Evolutionary conservation across 768 basidiomycete genomes (phyloP).

Genomic region (Mycena crocata): DNA sequence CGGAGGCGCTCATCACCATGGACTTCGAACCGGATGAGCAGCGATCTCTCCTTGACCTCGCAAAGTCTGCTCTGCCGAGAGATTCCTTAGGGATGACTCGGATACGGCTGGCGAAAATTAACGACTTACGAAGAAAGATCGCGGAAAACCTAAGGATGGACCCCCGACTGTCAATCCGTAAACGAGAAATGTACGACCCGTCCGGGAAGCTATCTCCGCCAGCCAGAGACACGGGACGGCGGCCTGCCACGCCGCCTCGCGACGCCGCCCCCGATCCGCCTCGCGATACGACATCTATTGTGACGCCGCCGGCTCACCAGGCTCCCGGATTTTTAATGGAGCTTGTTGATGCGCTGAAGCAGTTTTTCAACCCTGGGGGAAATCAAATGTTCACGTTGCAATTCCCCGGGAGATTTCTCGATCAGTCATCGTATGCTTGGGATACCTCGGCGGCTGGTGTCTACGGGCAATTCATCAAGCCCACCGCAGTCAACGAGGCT

Average conservation of each 20-base stretch:
- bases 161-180: too few species aligned
- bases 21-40: background rate
- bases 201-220: background rate
- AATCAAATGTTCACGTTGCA: conserved; percentile 43
- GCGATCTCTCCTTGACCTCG: background rate
- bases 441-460: conserved; percentile 38
- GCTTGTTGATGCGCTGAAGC: conserved; percentile 4
- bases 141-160: too few species aligned
- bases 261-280: background rate
- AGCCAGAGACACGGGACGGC: too few species aligned
- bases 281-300: background rate
- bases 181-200: too few species aligned
- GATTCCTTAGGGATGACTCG: too few species aligned
- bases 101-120: too few species aligned
- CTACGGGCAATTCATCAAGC: conserved; percentile 45
- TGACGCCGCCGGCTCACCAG: background rate
- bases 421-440: conserved; percentile 40
- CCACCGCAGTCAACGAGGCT: conserved; percentile 41
- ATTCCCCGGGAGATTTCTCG: conserved; percentile 42
- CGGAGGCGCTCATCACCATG: too few species aligned
- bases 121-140: too few species aligned
- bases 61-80: too few species aligned
- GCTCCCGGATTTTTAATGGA: conserved; percentile 10
- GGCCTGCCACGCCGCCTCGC: background rate
- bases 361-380: conserved; percentile 38